Conservation (phyloP, 2,329 filamentous ascomycete species). For the Diplodia scrobiculata region DNA sequence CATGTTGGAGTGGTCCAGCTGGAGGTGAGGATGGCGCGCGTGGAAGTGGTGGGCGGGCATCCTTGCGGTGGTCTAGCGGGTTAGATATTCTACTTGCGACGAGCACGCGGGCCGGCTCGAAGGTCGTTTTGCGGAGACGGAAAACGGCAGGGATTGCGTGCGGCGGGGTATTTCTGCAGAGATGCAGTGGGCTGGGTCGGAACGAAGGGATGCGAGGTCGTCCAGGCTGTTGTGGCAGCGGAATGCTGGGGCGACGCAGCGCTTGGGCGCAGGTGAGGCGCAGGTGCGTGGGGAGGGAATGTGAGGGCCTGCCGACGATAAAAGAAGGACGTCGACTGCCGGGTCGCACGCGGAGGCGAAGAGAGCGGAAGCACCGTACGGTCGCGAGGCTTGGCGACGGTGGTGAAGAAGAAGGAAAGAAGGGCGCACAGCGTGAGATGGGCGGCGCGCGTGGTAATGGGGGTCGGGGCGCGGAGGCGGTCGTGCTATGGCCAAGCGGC, state of each 20-base stretch:
- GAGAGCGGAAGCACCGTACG: conserved; percentile 20
- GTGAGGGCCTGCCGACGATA: conserved; percentile 30
- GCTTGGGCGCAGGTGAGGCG: background rate
- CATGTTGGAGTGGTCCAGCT: background rate
- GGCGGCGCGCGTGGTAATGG: conserved; percentile 4
- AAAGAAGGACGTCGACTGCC: conserved; percentile 35
- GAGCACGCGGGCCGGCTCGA: conserved; percentile 10
- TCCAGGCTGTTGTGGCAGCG: conserved; percentile 2
- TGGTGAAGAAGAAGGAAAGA: conserved; percentile 23
- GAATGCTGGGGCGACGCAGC: conserved; percentile 10
- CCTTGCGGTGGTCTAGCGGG: conserved; percentile 11
- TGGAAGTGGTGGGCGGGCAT: conserved; percentile 25
- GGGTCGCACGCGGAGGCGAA: conserved; percentile 26
- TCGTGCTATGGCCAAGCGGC: conserved; percentile 4
- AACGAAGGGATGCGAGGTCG: conserved; percentile 16
- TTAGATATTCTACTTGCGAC: conserved; percentile 13
- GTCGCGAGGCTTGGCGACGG: conserved; percentile 28
- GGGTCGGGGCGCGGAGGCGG: conserved; percentile 6
- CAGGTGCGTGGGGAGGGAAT: conserved; percentile 15
- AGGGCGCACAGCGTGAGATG: conserved; percentile 7
- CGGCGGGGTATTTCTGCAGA: background rate
- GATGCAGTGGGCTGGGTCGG: conserved; percentile 9
- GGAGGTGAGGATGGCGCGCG: conserved; percentile 11
- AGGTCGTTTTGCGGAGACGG: background rate
- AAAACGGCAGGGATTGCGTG: conserved; percentile 21